Percentiles rank a stretch among this genome's conserved stretches.
Evolutionary conservation across 169 alveolate species (phyloP).

Genomic region (Eimeria zaria): DNA sequence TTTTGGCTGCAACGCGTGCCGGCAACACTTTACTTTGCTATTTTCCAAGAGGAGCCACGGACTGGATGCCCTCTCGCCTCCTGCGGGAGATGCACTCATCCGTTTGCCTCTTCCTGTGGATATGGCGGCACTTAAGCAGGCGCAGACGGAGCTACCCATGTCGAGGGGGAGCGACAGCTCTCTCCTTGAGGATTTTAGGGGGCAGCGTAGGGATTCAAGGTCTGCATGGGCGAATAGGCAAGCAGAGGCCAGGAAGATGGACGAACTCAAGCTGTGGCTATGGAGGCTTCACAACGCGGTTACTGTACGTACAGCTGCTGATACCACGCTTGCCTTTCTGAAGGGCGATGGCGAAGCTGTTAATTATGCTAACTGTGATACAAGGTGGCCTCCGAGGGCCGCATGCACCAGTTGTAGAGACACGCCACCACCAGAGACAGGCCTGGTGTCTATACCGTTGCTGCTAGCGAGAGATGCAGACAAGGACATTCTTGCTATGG

Average conservation of each 20-base stretch:
- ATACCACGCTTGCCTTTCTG: conserved; percentile 56
- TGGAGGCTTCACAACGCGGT: conserved; percentile 84
- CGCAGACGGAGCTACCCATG: neutral
- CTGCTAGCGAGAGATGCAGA: conserved; percentile 36
- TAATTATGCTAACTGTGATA: conserved; percentile 61
- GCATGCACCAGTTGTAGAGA: conserved; percentile 48
- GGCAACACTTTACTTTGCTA: conserved; percentile 19
- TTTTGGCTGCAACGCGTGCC: conserved; percentile 52
- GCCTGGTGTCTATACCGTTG: conserved; percentile 17
- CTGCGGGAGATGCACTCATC: conserved; percentile 16
- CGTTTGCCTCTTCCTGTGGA: neutral
- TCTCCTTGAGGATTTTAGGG: conserved; percentile 4
- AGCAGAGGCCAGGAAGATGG: conserved; percentile 33
- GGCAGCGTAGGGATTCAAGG: neutral
- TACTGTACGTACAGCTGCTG: conserved; percentile 76
- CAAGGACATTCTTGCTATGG: conserved; percentile 34
- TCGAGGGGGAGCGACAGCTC: neutral
- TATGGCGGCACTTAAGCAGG: neutral
- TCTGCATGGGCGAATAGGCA: neutral
- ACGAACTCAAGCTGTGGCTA: conserved; percentile 67
- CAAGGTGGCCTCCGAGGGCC: conserved; percentile 46
- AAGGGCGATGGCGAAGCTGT: conserved; percentile 29
- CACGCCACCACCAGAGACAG: neutral
- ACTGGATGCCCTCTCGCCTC: conserved; percentile 14
- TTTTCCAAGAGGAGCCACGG: conserved; percentile 40